These are phyloP conservation scores for Xylariomycetidae sp. DNA, from an alignment of 2,329 filamentous ascomycete genomes.

Conservation along the genomic window DNA sequence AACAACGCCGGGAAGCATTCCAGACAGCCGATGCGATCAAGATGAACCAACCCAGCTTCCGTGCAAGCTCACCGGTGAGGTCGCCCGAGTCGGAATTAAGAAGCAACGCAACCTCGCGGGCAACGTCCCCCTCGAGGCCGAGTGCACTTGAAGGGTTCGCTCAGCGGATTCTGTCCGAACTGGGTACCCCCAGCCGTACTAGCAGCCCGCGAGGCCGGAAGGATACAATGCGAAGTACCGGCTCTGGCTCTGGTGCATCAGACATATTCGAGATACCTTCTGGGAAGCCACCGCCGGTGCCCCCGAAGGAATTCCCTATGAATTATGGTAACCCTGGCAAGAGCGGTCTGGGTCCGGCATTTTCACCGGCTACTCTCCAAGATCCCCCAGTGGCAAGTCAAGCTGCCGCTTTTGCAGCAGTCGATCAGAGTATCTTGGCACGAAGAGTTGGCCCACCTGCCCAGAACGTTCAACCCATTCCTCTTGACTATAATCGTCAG, in stretches of 20 bases:
- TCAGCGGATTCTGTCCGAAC: constrained; percentile 55
- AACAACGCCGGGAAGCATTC: constrained; percentile 58
- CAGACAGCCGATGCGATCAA: constrained; percentile 50
- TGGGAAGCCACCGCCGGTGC: constrained; percentile 29
- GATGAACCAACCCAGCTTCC: constrained; percentile 27
- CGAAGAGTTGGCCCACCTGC: constrained; percentile 45
- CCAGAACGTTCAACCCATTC: constrained; percentile 37
- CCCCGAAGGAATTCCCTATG: constrained; percentile 38
- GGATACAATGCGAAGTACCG: constrained; percentile 31
- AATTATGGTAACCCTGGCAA: constrained; percentile 30
- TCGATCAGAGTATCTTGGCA: constrained; percentile 57
- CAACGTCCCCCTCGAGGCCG: constrained; percentile 45
- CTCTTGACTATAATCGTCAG: constrained; percentile 36
- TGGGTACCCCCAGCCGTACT: constrained; percentile 47
- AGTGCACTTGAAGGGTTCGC: constrained; percentile 56
- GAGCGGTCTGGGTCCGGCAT: constrained; percentile 29
- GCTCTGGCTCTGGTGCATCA: constrained; percentile 18
- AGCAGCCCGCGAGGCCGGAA: constrained; percentile 45
- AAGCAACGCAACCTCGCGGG: constrained; percentile 40
- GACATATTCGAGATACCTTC: constrained; percentile 27
- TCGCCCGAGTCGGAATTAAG: constrained; percentile 32
- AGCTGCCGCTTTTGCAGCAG: constrained; percentile 54
- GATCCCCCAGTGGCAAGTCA: constrained; percentile 41
- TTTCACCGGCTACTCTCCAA: constrained; percentile 33
- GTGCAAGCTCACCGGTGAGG: constrained; percentile 17